phyloP scores from a whole-genome alignment of 2,329 filamentous ascomycete genomes.

The Helotiales sp. region DNA sequence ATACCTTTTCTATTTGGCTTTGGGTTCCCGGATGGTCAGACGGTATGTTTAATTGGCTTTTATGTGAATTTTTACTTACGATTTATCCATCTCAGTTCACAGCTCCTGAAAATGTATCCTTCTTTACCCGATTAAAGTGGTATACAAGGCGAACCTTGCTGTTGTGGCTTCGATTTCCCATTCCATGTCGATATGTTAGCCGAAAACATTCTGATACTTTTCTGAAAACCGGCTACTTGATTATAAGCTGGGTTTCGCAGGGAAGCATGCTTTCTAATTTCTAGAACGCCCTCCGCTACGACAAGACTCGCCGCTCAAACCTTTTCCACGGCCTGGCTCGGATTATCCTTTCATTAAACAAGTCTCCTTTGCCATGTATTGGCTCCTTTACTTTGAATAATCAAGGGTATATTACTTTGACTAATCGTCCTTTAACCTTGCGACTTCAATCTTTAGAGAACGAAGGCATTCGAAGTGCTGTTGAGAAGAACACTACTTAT shows the following conservation, averaged over 20 bases:
- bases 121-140: constrained; percentile 25
- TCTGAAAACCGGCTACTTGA: constrained; percentile 31
- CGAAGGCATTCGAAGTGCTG: constrained; percentile 34
- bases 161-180: constrained; percentile 25
- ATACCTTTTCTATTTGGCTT: constrained; percentile 38
- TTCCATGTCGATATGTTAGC: constrained; percentile 30
- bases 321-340: constrained; percentile 30
- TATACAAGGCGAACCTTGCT: constrained; percentile 23
- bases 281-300: constrained; percentile 30
- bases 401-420: constrained; percentile 31
- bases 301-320: constrained; percentile 16
- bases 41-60: constrained; percentile 23
- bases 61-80: constrained; percentile 2
- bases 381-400: constrained; percentile 36
- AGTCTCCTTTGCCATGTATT: constrained; percentile 35
- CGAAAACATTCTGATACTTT: constrained; percentile 2
- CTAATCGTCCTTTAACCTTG: constrained; percentile 39
- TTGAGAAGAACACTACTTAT: constrained; percentile 36
- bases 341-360: constrained; percentile 29
- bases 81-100: constrained; percentile 16
- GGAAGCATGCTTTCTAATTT: constrained; percentile 33
- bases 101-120: constrained; percentile 14
- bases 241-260: constrained; percentile 32
- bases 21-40: constrained; percentile 34
- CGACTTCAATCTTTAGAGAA: constrained; percentile 38